Evolutionary conservation across 495 filamentous ascomycete species (phyloP).

Genomic region (Corynascus novoguineensis): DNA sequence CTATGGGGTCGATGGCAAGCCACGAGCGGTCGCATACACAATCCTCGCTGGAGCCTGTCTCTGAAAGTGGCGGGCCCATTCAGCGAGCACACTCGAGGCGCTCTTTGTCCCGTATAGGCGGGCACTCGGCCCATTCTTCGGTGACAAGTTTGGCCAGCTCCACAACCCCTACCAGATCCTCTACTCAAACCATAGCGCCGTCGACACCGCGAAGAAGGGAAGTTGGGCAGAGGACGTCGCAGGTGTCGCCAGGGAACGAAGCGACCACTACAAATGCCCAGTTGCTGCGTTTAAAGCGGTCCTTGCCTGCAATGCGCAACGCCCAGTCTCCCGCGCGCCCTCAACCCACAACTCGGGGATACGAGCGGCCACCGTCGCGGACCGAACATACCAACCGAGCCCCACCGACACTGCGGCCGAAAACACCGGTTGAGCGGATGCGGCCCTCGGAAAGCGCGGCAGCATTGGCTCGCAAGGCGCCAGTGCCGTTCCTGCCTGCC

Average conservation of each 20-base stretch:
- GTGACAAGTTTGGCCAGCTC: constrained; percentile 41
- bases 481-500: constrained; percentile 74
- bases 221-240: constrained; percentile 52
- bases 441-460: constrained; percentile 51
- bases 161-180: constrained; percentile 54
- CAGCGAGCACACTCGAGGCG: constrained; percentile 45
- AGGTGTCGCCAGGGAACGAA: constrained; percentile 47
- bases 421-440: constrained; percentile 62
- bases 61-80: constrained; percentile 76
- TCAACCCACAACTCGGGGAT: constrained; percentile 34
- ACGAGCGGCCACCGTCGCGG: constrained; percentile 49
- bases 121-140: constrained; percentile 63
- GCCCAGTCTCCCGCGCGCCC: constrained; percentile 42
- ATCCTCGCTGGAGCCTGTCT: constrained; percentile 86
- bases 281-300: constrained; percentile 76
- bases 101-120: constrained; percentile 60
- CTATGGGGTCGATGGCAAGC: constrained; percentile 51
- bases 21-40: constrained; percentile 58
- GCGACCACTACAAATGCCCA: constrained; percentile 67
- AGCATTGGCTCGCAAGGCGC: constrained; percentile 50
- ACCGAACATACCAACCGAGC: constrained; percentile 31
- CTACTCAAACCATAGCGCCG: constrained; percentile 49
- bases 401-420: constrained; percentile 53
- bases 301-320: constrained; percentile 71
- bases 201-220: constrained; percentile 56